A percentile compares a stretch with the other conserved stretches of the same genome.
Evolutionary conservation across 257 asterid species (phyloP).

Genomic region (Solanum piurae): DNA sequence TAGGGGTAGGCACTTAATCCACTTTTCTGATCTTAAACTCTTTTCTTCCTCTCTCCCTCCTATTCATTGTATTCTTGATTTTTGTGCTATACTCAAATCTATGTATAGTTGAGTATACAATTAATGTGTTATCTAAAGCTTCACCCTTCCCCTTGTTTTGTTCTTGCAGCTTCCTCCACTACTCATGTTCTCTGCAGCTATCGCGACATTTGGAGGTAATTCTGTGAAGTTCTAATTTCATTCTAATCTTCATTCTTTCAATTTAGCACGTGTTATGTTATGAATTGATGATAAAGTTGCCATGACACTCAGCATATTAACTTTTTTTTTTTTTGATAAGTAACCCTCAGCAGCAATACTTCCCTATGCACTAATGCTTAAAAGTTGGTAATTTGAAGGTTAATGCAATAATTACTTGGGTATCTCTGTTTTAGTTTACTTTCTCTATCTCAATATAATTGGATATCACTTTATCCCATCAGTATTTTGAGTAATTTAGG

Average conservation of each 20-base stretch:
- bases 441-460: not conserved
- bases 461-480: not conserved
- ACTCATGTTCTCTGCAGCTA: conserved; percentile 67
- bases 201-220: conserved; percentile 89
- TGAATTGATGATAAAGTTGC: not conserved
- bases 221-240: not conserved
- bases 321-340: not conserved
- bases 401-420: not conserved
- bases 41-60: not conserved
- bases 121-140: not conserved
- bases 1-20: conserved; percentile 36
- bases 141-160: not conserved
- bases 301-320: not conserved
- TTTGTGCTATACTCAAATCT: not conserved
- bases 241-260: not conserved
- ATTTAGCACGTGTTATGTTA: not conserved
- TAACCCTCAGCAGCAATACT: not conserved
- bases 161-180: conserved; percentile 56
- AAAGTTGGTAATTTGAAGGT: not conserved
- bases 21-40: not conserved
- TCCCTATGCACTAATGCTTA: not conserved
- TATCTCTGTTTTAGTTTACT: no score
- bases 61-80: not conserved
- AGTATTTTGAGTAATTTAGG: not conserved
- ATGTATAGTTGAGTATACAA: not conserved